Base-by-base conservation (phyloP, 345 rosid species). In the Gossypium turneri region DNA sequence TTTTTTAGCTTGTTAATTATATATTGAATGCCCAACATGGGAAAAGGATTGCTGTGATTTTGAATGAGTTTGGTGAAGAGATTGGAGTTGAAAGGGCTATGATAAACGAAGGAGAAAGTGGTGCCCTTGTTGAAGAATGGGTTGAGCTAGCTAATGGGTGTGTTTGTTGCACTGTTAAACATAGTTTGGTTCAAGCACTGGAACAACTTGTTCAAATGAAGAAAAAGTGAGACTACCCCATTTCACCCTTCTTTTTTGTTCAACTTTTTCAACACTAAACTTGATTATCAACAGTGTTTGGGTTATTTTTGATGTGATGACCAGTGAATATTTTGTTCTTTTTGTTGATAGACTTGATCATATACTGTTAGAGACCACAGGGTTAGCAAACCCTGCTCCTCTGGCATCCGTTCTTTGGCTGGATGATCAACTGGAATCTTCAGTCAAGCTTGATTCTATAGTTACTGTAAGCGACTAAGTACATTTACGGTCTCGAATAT, bases 11-110 rank as follows among this genome's bases (percentile, higher is more conserved):
- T 51, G 99, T 92, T 76, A 95, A 87, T 70, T 82, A 87, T 79
- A 83, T 92, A 52, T 75, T 95, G 82, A 92, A 84, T 78, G 85
- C 88, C 24, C 89, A 93, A 66, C 99, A 93, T 57, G 98, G 94
- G 77, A 95, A 91, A 91, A 87, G 84, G 77, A 91, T 94, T 16
- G 98, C 96, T 12, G 98, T 92, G 78, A 92, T 94, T 22, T 78
- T 94, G 90, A 94, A 94, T 67, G 98, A 94, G 88, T 94, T 92
- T 77, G 97, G 98, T 20, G 98, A 94, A 83, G 98, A 90, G 86
- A 89, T 94, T 68, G 98, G 96, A 76, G 97, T 95, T 2, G 98
- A 94, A 84, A 92, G 97, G 80, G 98, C 98, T 1, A 92, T 92
- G 98, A 95, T 95, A 58, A 95, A 91, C 80, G 99, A 93, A 80